Percentiles rank a stretch among this genome's conserved stretches.
Evolutionary conservation across 2,329 filamentous ascomycete species (phyloP).

Genomic region (Pleoardoris graminearum): DNA sequence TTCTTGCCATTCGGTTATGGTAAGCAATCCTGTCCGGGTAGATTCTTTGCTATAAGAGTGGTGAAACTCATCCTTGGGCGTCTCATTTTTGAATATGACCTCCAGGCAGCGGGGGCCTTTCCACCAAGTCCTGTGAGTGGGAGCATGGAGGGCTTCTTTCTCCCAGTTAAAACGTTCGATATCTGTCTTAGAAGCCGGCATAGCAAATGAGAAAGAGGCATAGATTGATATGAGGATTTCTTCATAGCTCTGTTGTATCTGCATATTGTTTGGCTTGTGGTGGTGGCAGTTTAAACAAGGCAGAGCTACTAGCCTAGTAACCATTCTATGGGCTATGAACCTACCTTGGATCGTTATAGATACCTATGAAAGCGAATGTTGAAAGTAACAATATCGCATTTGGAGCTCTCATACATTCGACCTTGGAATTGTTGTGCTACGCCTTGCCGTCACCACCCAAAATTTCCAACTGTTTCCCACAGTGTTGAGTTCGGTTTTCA

Average conservation of each 20-base stretch:
- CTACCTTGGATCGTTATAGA: too few species aligned
- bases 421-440: too few species aligned
- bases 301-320: too few species aligned
- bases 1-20: constrained; percentile 10
- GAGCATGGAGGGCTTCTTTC: constrained; percentile 12
- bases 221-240: too few species aligned
- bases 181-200: neutral
- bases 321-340: too few species aligned
- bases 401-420: too few species aligned
- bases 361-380: too few species aligned
- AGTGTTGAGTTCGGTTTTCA: constrained; percentile 4
- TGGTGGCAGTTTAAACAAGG: too few species aligned
- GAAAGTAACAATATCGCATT: too few species aligned
- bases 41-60: constrained; percentile 8
- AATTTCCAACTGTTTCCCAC: constrained; percentile 12
- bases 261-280: too few species aligned
- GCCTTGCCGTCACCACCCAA: constrained; percentile 5
- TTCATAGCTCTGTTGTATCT: too few species aligned
- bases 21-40: constrained; percentile 10
- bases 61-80: constrained; percentile 13
- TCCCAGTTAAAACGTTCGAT: neutral
- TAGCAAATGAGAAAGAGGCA: too few species aligned
- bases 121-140: constrained; percentile 2
- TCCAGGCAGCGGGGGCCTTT: constrained; percentile 3
- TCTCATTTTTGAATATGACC: constrained; percentile 8